phyloP scores from a whole-genome alignment of 208 protist species.

The Perkinsela sp. region DNA sequence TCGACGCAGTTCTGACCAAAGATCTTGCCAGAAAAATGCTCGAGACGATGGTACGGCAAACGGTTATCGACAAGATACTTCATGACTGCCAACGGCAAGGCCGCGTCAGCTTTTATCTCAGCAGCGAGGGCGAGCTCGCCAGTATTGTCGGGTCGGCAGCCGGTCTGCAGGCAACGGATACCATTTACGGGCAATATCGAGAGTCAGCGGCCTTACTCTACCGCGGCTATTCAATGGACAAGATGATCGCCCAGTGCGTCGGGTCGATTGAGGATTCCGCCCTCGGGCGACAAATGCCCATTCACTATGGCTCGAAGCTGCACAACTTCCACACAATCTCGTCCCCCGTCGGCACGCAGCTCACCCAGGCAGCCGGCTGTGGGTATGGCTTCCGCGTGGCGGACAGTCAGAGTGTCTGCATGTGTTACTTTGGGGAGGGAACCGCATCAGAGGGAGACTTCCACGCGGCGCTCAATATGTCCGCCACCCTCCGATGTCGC shows the following conservation, averaged over 20 bases:
- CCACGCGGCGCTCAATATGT: constrained; percentile 84
- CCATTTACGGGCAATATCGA: constrained; percentile 79
- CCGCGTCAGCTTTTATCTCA: constrained; percentile 89
- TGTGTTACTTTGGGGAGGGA: constrained; percentile 85
- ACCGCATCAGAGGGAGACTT: constrained; percentile 84
- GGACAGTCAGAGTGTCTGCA: constrained; percentile 31
- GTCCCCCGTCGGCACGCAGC: constrained; percentile 79
- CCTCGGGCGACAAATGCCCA: constrained; percentile 87
- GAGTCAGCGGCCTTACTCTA: constrained; percentile 39
- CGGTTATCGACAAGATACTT: constrained; percentile 68
- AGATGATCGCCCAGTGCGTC: constrained; percentile 83
- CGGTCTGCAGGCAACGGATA: constrained; percentile 50
- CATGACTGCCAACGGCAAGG: constrained; percentile 75
- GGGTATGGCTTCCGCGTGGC: constrained; percentile 72
- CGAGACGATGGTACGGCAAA: constrained; percentile 57
- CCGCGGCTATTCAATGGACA: constrained; percentile 55
- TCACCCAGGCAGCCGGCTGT: constrained; percentile 73
- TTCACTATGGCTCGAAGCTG: constrained; percentile 75
- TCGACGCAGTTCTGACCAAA: constrained; percentile 7
- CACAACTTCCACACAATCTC: constrained; percentile 80
- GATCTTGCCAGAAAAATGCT: constrained; percentile 51
- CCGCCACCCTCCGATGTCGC: constrained; percentile 56
- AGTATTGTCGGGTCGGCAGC: constrained; percentile 56
- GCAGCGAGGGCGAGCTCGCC: constrained; percentile 76
- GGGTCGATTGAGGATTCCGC: constrained; percentile 45